A percentile compares a stretch with the other conserved stretches of the same genome.
These are phyloP conservation scores for Phytophthora lateralis DNA, from an alignment of 352 stramenopile species.

Conservation along the genomic window DNA sequence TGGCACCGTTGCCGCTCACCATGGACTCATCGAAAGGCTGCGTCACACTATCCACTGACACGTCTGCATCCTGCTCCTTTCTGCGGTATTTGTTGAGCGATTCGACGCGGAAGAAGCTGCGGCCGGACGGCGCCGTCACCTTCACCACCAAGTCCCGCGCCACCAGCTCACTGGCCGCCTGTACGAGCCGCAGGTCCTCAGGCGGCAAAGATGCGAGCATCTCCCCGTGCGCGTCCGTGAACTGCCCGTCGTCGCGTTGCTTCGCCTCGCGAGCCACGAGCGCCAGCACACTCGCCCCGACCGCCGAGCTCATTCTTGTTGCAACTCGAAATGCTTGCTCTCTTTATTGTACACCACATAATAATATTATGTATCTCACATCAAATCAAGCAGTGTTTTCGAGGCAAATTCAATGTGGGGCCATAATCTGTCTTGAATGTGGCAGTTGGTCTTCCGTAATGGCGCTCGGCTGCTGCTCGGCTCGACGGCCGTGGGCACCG, in stretches of 20 bases:
- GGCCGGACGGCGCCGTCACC: conserved; percentile 51
- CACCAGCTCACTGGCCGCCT: conserved; percentile 63
- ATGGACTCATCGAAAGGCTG: conserved; percentile 53
- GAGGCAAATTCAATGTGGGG: not conserved
- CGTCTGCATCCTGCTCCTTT: conserved; percentile 14
- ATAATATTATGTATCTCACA: not conserved
- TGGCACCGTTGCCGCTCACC: conserved; percentile 45
- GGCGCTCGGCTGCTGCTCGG: conserved; percentile 62
- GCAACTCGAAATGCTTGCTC: not conserved
- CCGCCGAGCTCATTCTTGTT: conserved; percentile 27
- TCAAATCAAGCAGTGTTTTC: not conserved
- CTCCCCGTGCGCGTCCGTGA: conserved; percentile 52
- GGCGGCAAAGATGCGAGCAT: conserved; percentile 45
- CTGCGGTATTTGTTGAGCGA: conserved; percentile 65
- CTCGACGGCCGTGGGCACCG: conserved; percentile 48
- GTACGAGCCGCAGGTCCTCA: conserved; percentile 52
- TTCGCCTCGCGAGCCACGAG: conserved; percentile 56
- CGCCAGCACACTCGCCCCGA: conserved; percentile 47
- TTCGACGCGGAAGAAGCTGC: conserved; percentile 68
- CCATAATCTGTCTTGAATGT: conserved; percentile 16
- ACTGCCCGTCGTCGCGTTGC: conserved; percentile 20
- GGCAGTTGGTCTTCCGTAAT: conserved; percentile 62
- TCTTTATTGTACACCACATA: not conserved
- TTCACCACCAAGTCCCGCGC: conserved; percentile 49
- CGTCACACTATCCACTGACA: conserved; percentile 28